Percentiles rank a stretch among this genome's conserved stretches.
These are phyloP conservation scores for Trichothecium roseum DNA, from an alignment of 2,329 filamentous ascomycete species.

Conservation along the genomic window DNA sequence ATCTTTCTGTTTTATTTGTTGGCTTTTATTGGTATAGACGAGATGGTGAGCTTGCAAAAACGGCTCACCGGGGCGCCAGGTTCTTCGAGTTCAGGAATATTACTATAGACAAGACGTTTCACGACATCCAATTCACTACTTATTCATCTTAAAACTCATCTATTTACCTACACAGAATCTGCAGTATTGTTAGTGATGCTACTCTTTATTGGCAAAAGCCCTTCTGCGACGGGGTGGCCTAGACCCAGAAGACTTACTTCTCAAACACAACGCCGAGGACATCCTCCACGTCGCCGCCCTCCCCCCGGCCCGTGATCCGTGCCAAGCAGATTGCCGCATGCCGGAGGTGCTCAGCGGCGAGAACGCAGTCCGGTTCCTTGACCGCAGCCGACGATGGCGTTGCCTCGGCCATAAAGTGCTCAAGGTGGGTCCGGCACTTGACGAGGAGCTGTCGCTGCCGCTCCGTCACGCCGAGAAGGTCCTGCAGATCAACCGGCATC, in stretches of 20 bases:
- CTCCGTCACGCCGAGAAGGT: conserved; percentile 82
- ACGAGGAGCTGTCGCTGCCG: conserved; percentile 75
- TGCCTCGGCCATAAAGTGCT: conserved; percentile 59
- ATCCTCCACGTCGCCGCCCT: conserved; percentile 85
- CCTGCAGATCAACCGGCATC: conserved; percentile 62
- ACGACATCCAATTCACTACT: too few relatives aligned
- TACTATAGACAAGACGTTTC: too few relatives aligned
- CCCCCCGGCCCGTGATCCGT: conserved; percentile 77
- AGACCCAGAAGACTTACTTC: conserved; percentile 63
- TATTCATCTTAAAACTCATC: too few relatives aligned
- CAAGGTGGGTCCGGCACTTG: conserved; percentile 60
- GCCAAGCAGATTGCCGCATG: conserved; percentile 72
- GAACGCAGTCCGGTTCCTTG: conserved; percentile 66
- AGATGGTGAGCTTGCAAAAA: too few relatives aligned
- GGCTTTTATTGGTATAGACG: too few relatives aligned
- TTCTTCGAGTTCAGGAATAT: too few relatives aligned
- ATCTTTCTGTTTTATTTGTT: too few relatives aligned
- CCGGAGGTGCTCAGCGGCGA: conserved; percentile 82
- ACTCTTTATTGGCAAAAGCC: too few relatives aligned
- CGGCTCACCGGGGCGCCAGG: too few relatives aligned
- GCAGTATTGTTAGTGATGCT: too few relatives aligned
- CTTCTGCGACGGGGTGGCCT: too few relatives aligned
- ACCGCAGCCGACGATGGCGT: conserved; percentile 17
- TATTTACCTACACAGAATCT: conserved; percentile 49
- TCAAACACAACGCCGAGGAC: conserved; percentile 95